These are phyloP conservation scores for Penicillium sp. DNA, from an alignment of 2,329 filamentous ascomycete genomes.

Conservation along the genomic window DNA sequence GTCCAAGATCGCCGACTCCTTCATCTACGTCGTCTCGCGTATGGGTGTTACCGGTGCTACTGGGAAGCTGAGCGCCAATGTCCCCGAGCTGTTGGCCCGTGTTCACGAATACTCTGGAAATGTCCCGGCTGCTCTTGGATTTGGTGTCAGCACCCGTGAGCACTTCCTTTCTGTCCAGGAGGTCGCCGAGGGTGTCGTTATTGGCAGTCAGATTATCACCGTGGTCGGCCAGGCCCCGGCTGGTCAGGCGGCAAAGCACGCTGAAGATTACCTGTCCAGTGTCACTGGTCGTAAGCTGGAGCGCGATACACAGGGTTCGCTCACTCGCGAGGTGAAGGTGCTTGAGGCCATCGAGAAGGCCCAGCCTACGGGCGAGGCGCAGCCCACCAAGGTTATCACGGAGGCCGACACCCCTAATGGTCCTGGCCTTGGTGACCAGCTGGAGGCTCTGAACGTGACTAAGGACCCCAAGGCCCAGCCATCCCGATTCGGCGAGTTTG, in stretches of 20 bases:
- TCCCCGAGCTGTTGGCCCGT: conserved; percentile 76
- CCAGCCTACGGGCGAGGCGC: conserved; percentile 50
- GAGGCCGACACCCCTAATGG: conserved; percentile 56
- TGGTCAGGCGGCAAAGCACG: conserved; percentile 66
- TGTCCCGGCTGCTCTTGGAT: conserved; percentile 87
- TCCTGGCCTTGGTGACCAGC: conserved; percentile 73
- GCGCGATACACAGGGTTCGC: conserved; percentile 43
- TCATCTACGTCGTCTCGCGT: conserved; percentile 96
- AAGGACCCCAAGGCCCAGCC: conserved; percentile 62
- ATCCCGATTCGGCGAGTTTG: conserved; percentile 89
- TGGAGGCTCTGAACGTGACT: conserved; percentile 73
- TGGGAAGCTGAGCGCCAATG: conserved; percentile 73
- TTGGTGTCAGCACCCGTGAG: conserved; percentile 91
- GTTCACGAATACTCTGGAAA: conserved; percentile 92
- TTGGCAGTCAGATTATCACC: conserved; percentile 91
- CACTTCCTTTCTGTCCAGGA: conserved; percentile 84
- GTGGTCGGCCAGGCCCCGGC: conserved; percentile 67
- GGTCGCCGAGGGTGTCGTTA: conserved; percentile 90
- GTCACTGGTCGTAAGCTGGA: conserved; percentile 59
- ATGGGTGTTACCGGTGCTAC: conserved; percentile 95
- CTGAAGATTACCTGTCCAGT: conserved; percentile 82
- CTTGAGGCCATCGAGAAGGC: conserved; percentile 64
- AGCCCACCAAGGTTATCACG: conserved; percentile 63
- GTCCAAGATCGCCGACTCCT: conserved; percentile 94
- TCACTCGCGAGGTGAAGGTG: conserved; percentile 66